Evolutionary conservation across 352 stramenopile species (phyloP).

Genomic region (Phytophthora aleatoria): DNA sequence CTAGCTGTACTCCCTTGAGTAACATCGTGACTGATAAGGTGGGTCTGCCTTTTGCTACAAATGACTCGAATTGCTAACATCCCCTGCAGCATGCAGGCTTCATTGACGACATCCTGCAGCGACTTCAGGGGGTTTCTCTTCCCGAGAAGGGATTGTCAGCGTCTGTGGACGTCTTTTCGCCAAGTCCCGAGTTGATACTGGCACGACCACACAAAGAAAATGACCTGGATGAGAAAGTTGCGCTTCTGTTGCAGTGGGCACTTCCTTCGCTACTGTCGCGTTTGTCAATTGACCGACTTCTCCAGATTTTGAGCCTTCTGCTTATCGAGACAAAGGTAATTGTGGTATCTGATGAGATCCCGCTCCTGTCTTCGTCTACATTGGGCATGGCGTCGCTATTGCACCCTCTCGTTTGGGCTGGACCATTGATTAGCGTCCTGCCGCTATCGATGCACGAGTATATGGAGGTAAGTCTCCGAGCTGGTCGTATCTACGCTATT

Average conservation of each 20-base stretch:
- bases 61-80: background rate
- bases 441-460: slow-evolving; percentile 58
- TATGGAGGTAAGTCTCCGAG: slow-evolving; percentile 42
- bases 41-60: background rate
- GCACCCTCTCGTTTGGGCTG: slow-evolving; percentile 53
- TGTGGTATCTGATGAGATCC: slow-evolving; percentile 50
- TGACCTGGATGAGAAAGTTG: slow-evolving; percentile 42
- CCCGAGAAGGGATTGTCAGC: slow-evolving; percentile 25
- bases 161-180: slow-evolving; percentile 28
- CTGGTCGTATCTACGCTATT: background rate
- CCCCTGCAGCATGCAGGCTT: slow-evolving; percentile 42
- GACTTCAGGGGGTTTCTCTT: slow-evolving; percentile 25
- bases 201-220: slow-evolving; percentile 38
- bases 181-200: slow-evolving; percentile 28
- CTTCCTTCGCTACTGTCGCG: slow-evolving; percentile 39
- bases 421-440: slow-evolving; percentile 55
- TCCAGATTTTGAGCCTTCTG: slow-evolving; percentile 49
- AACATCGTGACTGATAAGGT: slow-evolving; percentile 56
- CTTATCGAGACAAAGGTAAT: slow-evolving; percentile 63
- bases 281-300: slow-evolving; percentile 44
- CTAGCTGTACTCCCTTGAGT: slow-evolving; percentile 9
- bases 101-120: slow-evolving; percentile 40
- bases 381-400: slow-evolving; percentile 49
- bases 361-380: slow-evolving; percentile 46
- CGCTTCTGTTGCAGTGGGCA: slow-evolving; percentile 52